Base-by-base conservation (phyloP, 129 eudicot species). In the Arctium minus region DNA sequence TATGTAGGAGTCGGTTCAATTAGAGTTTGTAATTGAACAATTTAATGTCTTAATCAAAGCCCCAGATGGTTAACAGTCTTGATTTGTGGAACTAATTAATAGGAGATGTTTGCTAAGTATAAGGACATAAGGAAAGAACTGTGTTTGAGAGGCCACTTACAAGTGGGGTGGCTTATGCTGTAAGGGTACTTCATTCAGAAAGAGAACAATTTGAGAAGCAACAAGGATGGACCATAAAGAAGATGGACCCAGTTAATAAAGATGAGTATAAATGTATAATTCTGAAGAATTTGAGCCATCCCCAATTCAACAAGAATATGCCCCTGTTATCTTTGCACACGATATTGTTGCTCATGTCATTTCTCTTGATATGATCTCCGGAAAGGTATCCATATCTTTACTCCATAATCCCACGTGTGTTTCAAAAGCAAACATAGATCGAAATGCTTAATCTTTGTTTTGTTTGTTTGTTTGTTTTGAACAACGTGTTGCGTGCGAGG, bases 321-420 rank as follows among this genome's bases (percentile, higher is more conserved):
- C 99, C 60, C 99, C 99, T 8, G 99, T 95, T 60, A 95, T 95
- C 70, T 92, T 95, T 71, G 99, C 99, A 11, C 99, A 95, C 79
- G 99, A 95, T 75, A 95, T 97, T 5, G 89, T 95, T 68, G 94
- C 99, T 35, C 99, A 95, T 85, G 92, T 95, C 27, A 85, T 95
- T 71, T 91, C 99, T 72, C 83, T 95, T 38, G 99, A 95, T 85
- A 81, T 95, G 91, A 87, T 95, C 27, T 22, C 27, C 27, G 27
- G 27, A 22, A 22, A 22, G 27, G 27, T 22, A 22, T 22, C 27
- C 27, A 22, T 22, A 22, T 22, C 27, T 22, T 22, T 22, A 22
- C 27, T 22, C 27, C 27, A 22, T 22, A 22, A 39, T 39, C 44
- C 9, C 6, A 39, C 8, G 6, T 2, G 53, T 33, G 48, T 76